Evolutionary conservation across 2,329 filamentous ascomycete genomes (phyloP).

Genomic region (Ophiostoma australiae): DNA sequence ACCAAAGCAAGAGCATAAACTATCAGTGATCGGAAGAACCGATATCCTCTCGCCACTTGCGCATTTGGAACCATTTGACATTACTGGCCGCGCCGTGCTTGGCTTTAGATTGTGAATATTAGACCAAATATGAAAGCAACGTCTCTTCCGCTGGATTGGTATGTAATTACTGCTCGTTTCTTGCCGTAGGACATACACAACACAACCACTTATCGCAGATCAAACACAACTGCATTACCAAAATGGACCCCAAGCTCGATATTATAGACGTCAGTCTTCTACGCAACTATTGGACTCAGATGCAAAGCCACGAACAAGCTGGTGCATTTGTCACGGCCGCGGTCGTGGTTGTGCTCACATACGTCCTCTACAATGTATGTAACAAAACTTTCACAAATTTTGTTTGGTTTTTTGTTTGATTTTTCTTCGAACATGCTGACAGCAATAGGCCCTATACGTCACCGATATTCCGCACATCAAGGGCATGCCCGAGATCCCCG

Average conservation of each 20-base stretch:
- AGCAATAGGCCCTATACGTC: slow-evolving; percentile 33
- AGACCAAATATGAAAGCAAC: not conserved
- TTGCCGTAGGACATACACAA: not conserved
- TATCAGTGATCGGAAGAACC: not conserved
- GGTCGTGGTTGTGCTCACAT: slow-evolving; percentile 19
- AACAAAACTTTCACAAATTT: not conserved
- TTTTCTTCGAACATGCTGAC: not conserved
- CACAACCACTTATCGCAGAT: not conserved
- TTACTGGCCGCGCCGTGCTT: not conserved
- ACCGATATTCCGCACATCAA: slow-evolving; percentile 59
- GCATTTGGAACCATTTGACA: not conserved
- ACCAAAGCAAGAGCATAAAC: not conserved
- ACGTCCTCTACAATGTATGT: slow-evolving; percentile 23
- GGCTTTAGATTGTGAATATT: not conserved
- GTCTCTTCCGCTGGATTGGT: not conserved
- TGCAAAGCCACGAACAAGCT: slow-evolving; percentile 24
- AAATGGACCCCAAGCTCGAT: slow-evolving; percentile 23
- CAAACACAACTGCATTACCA: not conserved
- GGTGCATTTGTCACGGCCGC: slow-evolving; percentile 21
- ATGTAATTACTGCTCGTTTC: too few species aligned
- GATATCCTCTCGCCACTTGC: not conserved
- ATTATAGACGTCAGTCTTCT: slow-evolving; percentile 19
- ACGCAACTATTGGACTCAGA: slow-evolving; percentile 22
- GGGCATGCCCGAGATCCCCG: slow-evolving; percentile 56
- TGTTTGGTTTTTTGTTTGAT: too few species aligned